Evolutionary conservation across 129 eudicot genomes (phyloP).

Genomic region (Sambucus nigra): DNA sequence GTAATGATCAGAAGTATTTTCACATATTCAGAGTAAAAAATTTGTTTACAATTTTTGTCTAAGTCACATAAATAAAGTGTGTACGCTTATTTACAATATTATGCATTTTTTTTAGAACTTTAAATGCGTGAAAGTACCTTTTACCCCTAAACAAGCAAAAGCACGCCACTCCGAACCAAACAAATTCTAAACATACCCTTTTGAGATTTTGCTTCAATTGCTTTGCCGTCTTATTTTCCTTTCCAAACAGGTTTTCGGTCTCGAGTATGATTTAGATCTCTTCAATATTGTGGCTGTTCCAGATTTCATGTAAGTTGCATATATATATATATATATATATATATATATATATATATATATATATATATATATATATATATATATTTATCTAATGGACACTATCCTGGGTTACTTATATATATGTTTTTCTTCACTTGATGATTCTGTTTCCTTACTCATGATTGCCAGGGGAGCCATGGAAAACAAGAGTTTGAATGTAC

Average conservation of each 20-base stretch:
- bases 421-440: neutral
- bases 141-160: too few relatives aligned
- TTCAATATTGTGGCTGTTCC: slow-evolving; percentile 94
- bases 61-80: too few relatives aligned
- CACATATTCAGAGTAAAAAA: too few relatives aligned
- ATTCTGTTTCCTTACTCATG: slow-evolving; percentile 10
- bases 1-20: too few relatives aligned
- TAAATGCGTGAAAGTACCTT: too few relatives aligned
- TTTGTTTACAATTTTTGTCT: too few relatives aligned
- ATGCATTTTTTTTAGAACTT: too few relatives aligned
- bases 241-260: slow-evolving; percentile 68
- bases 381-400: too few relatives aligned
- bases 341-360: neutral
- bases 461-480: slow-evolving; percentile 98
- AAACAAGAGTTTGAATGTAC: slow-evolving; percentile 93
- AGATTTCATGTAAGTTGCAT: slow-evolving; percentile 61
- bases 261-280: slow-evolving; percentile 92
- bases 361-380: neutral
- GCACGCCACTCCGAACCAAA: too few relatives aligned
- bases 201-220: neutral
- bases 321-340: neutral
- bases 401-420: neutral
- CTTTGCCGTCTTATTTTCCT: neutral
- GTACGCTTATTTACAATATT: too few relatives aligned
- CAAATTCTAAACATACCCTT: neutral